Evolutionary conservation across 768 basidiomycete genomes (phyloP), one percentile per base, ranked within the genome.

Genomic region (Clathrus columnatus): DNA sequence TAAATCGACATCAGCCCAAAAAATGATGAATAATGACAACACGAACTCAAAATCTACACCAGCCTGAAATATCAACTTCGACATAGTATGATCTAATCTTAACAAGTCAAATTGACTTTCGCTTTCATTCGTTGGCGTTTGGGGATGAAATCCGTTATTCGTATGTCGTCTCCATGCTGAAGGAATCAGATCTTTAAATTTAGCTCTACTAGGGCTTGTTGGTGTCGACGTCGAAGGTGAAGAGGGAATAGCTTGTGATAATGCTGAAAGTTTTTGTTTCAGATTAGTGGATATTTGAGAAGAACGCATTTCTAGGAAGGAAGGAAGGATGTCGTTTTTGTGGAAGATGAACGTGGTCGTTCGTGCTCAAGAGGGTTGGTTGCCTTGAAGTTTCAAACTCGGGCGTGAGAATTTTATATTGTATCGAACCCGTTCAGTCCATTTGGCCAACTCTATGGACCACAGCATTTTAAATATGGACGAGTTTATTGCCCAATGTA

Each of bases 1-100:
- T 43, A 7, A 21, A 48, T 30, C 54, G 50, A 14, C 27, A 49
- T 32, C 23, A 23, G 27, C n/a, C 49, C 50, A 48, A 60, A 48
- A 50, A 43, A 44, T 30, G 27, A 32, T 21, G 45, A 48, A 49
- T 29, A 43, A 21, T 50, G 48, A 51, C 17, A 46, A 42, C 18
- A 75, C 85, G 65, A 62, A 93, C 91, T 91, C 89, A 60, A 82
- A 91, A 70, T 93, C 91, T 56, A 91, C 85, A 1, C 91, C 91
- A 44, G 91, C 91, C 65, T 91, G 90, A 62, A 87, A 91, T 45
- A 92, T 89, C 70, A 92, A 74, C 66, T 73, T 81, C 36, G 71
- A 64, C 73, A 92, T 78, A 26, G 85, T 77, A 16, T 82, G 78
- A 59, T 87, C 83, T 11, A 88, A 67, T 57, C 69, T 72, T 44